These are phyloP conservation scores for Penicillium sp. DNA, from an alignment of 2,329 filamentous ascomycete species.

Conservation along the genomic window DNA sequence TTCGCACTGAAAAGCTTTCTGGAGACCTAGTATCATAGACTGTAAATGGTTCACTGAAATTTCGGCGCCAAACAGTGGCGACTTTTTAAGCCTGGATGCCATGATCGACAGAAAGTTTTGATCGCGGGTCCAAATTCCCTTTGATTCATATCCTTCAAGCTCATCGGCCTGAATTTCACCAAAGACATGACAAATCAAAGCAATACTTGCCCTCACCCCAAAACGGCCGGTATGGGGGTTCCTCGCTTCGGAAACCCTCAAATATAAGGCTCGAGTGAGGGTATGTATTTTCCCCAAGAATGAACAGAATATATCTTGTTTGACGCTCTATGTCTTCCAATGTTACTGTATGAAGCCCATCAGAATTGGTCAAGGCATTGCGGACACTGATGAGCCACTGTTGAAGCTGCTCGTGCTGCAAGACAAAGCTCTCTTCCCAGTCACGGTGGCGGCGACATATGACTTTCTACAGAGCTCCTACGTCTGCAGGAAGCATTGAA, in stretches of 20 bases:
- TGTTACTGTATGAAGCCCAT: background rate
- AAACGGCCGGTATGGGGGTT: background rate
- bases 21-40: background rate
- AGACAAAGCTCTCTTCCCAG: background rate
- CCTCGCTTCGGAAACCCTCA: background rate
- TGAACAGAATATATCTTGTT: background rate
- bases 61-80: background rate
- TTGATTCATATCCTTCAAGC: background rate
- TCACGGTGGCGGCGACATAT: background rate
- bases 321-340: background rate
- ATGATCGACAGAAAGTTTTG: background rate
- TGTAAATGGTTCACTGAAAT: background rate
- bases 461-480: background rate
- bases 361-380: background rate
- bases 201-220: background rate
- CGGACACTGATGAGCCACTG: background rate
- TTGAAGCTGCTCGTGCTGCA: background rate
- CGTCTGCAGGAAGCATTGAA: background rate
- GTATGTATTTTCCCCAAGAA: background rate
- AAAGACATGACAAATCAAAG: background rate
- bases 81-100: background rate
- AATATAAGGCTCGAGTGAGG: background rate
- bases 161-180: background rate
- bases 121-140: background rate
- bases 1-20: background rate